Percentiles rank a stretch among this genome's conserved stretches.
phyloP scores from a whole-genome alignment of 2,329 filamentous ascomycete species.

The Fusarium sarcochroum region DNA sequence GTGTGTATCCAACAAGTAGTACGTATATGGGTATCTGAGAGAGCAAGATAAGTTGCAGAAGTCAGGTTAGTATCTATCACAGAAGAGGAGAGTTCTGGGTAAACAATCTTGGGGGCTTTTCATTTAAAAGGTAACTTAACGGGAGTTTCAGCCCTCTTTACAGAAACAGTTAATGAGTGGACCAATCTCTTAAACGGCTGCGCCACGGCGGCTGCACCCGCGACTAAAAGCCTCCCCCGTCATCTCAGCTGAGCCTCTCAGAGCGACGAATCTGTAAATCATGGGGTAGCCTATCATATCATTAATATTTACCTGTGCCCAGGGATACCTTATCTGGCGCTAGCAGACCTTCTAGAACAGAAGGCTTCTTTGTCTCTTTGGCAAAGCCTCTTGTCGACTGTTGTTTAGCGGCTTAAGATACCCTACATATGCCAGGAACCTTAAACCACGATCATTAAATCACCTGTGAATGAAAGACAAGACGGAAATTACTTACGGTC shows the following conservation, averaged over 20 bases:
- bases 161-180: slow-evolving; percentile 2
- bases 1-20: background rate
- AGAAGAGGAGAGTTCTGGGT: background rate
- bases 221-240: slow-evolving; percentile 18
- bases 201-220: slow-evolving; percentile 37
- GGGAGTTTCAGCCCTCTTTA: slow-evolving; percentile 17
- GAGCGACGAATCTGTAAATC: background rate
- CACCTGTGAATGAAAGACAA: no score
- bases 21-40: background rate
- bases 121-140: background rate
- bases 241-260: slow-evolving; percentile 27
- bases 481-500: no score
- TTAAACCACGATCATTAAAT: no score
- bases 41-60: background rate
- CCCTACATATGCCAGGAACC: no score
- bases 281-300: no score
- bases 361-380: no score
- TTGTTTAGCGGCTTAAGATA: no score
- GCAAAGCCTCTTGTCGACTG: no score
- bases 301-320: no score
- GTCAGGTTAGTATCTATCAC: background rate
- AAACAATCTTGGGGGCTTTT: background rate
- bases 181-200: slow-evolving; percentile 15
- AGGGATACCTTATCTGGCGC: no score
- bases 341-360: no score